Percentiles rank a stretch among this genome's conserved stretches.
Conservation (phyloP, 2,329 filamentous ascomycete species). For the Colletotrichum costaricense region DNA sequence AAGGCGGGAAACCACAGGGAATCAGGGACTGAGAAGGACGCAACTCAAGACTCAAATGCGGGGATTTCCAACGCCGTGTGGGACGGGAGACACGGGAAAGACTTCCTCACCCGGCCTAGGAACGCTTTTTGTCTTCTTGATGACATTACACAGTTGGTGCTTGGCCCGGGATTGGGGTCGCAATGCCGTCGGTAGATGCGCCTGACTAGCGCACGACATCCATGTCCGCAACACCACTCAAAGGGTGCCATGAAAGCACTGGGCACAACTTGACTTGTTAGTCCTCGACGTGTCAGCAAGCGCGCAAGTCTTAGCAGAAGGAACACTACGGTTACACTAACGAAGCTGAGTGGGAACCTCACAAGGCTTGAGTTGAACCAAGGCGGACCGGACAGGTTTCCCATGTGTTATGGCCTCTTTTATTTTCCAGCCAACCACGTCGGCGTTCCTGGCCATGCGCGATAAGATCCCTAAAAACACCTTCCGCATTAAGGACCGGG, state of each 20-base stretch:
- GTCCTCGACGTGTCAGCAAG: not conserved
- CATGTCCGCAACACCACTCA: slow-evolving; percentile 15
- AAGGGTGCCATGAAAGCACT: not conserved
- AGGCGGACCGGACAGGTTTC: not conserved
- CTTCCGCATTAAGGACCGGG: slow-evolving; percentile 26
- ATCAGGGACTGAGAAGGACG: not conserved
- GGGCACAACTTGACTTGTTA: not conserved
- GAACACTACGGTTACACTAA: not conserved
- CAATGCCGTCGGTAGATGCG: slow-evolving; percentile 32
- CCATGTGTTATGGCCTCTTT: not conserved
- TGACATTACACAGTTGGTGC: not conserved
- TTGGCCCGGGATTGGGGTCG: not conserved
- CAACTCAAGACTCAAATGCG: slow-evolving; percentile 9
- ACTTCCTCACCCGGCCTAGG: slow-evolving; percentile 24
- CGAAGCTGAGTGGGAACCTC: not conserved
- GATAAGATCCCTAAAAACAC: slow-evolving; percentile 30
- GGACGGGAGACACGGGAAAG: slow-evolving; percentile 20
- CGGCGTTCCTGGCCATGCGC: slow-evolving; percentile 32
- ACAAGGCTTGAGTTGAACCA: not conserved
- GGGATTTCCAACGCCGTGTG: not conserved
- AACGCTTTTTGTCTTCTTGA: not conserved
- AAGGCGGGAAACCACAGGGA: not conserved
- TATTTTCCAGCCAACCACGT: slow-evolving; percentile 29
- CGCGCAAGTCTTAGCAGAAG: not conserved
- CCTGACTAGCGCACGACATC: slow-evolving; percentile 29